Conservation (phyloP, 164 flowering plant species). For the Kalanchoe fedtschenkoi region DNA sequence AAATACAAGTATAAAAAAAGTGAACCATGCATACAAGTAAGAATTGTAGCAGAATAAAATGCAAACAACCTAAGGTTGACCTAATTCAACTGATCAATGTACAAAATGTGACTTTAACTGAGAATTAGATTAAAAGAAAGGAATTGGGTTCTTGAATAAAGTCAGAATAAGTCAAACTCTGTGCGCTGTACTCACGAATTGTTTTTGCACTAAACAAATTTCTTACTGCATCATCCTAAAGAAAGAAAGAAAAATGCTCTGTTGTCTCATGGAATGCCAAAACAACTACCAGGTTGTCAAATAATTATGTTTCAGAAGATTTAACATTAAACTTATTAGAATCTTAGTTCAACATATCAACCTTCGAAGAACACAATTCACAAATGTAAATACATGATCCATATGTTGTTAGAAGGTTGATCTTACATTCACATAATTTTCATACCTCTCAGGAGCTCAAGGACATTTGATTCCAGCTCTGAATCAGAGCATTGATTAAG, state of each 20-base stretch:
- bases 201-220: constrained; percentile 98
- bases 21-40: too few species aligned
- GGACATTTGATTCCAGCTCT: constrained; percentile 75
- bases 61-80: too few species aligned
- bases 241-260: background rate
- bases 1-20: too few species aligned
- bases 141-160: too few species aligned
- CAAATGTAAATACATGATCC: background rate
- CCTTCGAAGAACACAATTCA: background rate
- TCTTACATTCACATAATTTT: constrained; percentile 95
- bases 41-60: too few species aligned
- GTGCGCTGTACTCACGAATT: constrained; percentile 88
- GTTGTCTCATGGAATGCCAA: background rate
- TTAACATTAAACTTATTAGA: background rate
- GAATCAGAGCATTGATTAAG: constrained; percentile 80
- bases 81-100: too few species aligned
- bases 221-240: constrained; percentile 97
- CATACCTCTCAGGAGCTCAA: constrained; percentile 86
- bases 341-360: background rate
- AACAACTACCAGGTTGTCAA: background rate
- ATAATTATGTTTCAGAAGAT: background rate
- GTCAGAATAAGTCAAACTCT: too few species aligned
- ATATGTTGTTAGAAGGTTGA: background rate
- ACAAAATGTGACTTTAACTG: too few species aligned
- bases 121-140: too few species aligned